Evolutionary conservation across 768 basidiomycete species (phyloP).

Genomic region (Termitomyces bulborhizus): DNA sequence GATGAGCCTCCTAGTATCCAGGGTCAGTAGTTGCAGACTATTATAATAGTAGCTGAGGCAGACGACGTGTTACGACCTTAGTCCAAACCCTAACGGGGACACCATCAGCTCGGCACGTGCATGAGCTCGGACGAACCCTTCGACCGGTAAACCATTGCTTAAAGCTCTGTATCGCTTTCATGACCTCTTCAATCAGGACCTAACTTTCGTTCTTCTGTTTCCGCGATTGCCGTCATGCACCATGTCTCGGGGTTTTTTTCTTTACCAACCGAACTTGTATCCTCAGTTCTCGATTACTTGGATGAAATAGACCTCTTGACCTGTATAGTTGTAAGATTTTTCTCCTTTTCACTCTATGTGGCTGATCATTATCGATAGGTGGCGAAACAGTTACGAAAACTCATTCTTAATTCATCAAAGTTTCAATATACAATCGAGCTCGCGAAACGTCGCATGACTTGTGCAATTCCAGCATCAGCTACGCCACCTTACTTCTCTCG

Average conservation of each 20-base stretch:
- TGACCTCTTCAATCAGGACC: not conserved
- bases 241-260: constrained; percentile 16
- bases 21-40: not conserved
- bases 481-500: constrained; percentile 31
- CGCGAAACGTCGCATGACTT: constrained; percentile 36
- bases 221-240: not conserved
- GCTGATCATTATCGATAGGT: constrained; percentile 23
- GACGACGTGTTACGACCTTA: not conserved
- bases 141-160: no score
- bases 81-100: no score
- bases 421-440: constrained; percentile 48
- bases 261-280: constrained; percentile 34
- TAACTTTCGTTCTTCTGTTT: not conserved
- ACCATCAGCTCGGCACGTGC: not conserved
- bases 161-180: not conserved
- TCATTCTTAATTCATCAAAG: constrained; percentile 36
- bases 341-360: not conserved
- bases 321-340: constrained; percentile 23
- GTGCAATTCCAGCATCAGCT: constrained; percentile 24
- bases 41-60: not conserved
- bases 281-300: constrained; percentile 27
- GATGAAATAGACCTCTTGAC: constrained; percentile 28
- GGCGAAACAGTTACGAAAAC: constrained; percentile 28
- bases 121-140: no score
- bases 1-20: not conserved